A percentile compares a stretch with the other conserved stretches of the same genome.
phyloP scores from a whole-genome alignment of 75 land plant species.

The Picea sitchensis region DNA sequence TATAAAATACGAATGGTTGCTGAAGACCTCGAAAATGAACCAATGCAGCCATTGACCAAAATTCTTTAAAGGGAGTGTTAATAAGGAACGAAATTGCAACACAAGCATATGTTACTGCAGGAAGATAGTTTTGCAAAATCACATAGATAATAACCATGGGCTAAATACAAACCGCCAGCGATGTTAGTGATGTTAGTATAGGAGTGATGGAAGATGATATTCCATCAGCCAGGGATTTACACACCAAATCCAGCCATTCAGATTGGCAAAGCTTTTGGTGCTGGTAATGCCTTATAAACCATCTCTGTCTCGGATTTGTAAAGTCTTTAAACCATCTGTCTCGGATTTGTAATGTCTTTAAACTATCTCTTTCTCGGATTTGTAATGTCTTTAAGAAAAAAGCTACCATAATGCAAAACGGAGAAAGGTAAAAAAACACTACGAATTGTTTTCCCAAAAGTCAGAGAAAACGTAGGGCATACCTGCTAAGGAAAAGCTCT shows the following conservation, averaged over 20 bases:
- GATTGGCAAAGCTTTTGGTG: neutral
- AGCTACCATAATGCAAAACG: neutral
- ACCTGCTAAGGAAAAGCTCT: slow-evolving; percentile 95
- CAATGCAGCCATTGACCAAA: too few species aligned
- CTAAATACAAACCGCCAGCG: too few species aligned
- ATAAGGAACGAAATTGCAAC: too few species aligned
- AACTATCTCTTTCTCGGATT: neutral
- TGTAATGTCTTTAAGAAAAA: neutral
- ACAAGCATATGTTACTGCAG: too few species aligned
- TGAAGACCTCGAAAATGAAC: too few species aligned
- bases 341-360: neutral
- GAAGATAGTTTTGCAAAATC: too few species aligned
- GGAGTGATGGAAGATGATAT: too few species aligned
- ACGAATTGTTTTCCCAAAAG: neutral
- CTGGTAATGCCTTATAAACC: neutral
- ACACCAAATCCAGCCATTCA: neutral
- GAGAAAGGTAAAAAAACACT: neutral
- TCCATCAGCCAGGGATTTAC: too few species aligned
- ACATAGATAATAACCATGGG: too few species aligned
- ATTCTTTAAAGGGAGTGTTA: too few species aligned
- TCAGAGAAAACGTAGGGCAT: neutral
- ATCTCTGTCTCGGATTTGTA: neutral
- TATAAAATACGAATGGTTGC: too few species aligned
- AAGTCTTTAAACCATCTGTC: neutral
- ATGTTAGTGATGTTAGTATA: too few species aligned